Evolutionary conservation across 2,329 filamentous ascomycete genomes (phyloP), one percentile per base, ranked within the genome.

Genomic region (Botrytis galanthina): DNA sequence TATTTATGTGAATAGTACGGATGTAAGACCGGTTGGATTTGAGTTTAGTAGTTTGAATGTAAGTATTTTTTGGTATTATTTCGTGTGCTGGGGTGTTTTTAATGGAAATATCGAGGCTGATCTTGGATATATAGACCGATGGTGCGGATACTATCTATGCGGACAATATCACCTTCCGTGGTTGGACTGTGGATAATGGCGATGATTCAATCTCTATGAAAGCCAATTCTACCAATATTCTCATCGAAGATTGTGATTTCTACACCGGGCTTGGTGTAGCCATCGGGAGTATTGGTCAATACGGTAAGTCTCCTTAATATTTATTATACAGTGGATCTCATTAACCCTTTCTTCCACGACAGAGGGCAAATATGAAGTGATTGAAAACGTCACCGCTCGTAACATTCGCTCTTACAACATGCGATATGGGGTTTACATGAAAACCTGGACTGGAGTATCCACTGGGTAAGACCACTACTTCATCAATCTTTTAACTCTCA

Each of bases 211-310:
- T 90, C 70, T 84, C 85, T 0, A 77, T 85, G 62, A 90, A 90
- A 78, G 85, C 83, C 44, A 90, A 90, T 77, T 86, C 84, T 61
- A 88, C 85, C 29, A 86, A 89, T 75, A 86, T 90, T 66, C 78
- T 79, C 46, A 82, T 89, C 72, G 82, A 83, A 37, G 83, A 89
- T 78, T 84, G 81, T 67, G 82, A 81, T 6, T 88, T 88, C 78
- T 83, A 84, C 73, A 82, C 83, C 44, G 87, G 87, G 2, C 82
- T 84, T 5, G 87, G 87, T 3, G 81, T 89, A n/a, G 86, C 88
- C 2, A 83, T 90, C 26, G 88, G 88, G 3, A 87, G 84, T 42
- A 86, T 90, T 60, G 88, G 86, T 0, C 88, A 89, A 79, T 88
- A 87, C 74, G 35, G 70, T 29, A 67, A 44, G n/a, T 44, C 12